phyloP scores from a whole-genome alignment of 140 eudicot genomes.

The Stevia rebaudiana region DNA sequence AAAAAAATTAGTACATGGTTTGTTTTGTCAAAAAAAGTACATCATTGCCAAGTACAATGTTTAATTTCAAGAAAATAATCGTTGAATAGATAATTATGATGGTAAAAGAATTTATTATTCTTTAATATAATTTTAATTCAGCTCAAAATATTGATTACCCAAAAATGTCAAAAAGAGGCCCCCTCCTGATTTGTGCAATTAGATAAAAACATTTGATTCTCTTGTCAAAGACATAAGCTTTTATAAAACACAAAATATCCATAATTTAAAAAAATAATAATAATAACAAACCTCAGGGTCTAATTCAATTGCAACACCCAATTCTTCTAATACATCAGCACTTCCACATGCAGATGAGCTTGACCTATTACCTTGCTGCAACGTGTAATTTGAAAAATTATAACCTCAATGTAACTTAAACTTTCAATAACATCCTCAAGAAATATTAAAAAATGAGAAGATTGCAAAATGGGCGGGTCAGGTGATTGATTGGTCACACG shows the following conservation, averaged over 20 bases:
- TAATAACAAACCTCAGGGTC: conserved; percentile 67
- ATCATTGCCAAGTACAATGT: neutral
- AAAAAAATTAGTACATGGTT: neutral
- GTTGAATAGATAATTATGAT: neutral
- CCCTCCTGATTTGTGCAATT: neutral
- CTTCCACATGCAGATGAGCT: conserved; percentile 96
- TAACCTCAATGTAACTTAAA: conserved; percentile 5
- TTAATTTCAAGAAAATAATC: neutral
- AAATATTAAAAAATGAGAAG: neutral
- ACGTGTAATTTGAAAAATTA: conserved; percentile 17
- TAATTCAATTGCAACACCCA: conserved; percentile 72
- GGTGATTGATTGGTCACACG: neutral
- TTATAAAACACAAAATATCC: neutral
- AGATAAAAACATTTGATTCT: no score
- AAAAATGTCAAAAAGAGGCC: conserved; percentile 1
- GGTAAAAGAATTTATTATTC: neutral
- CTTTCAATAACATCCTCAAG: neutral
- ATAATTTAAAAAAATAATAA: neutral
- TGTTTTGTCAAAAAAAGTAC: neutral
- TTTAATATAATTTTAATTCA: neutral
- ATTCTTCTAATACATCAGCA: conserved; percentile 83
- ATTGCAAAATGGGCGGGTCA: neutral
- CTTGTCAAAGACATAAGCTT: neutral
- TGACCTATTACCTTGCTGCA: conserved; percentile 79
- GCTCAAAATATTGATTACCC: neutral